Conservation (phyloP, 345 rosid genomes). For the Rhodamnia argentea region DNA sequence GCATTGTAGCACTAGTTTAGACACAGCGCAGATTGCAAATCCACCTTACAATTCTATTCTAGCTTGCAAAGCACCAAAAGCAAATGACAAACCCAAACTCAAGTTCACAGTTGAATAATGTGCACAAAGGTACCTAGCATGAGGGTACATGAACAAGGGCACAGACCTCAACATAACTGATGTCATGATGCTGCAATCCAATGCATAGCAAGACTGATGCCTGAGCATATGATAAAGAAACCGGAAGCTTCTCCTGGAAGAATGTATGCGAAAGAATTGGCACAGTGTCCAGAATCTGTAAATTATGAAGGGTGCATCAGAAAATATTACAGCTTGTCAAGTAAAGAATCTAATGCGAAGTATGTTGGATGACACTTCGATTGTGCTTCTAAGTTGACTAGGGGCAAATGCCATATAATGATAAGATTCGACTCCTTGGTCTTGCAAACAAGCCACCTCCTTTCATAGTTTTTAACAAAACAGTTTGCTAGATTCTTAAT, state of each 20-base stretch:
- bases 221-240: conserved; percentile 64
- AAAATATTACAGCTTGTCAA: not conserved
- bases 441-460: not conserved
- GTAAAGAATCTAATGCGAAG: not conserved
- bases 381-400: not conserved
- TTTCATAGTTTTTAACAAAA: not conserved
- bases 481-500: not conserved
- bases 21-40: not conserved
- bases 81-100: not conserved
- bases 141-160: not conserved
- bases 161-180: conserved; percentile 63
- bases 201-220: conserved; percentile 76
- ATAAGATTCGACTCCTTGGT: not conserved
- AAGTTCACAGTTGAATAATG: not conserved
- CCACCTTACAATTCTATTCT: not conserved
- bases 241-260: conserved; percentile 77
- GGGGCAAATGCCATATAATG: not conserved
- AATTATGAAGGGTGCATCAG: not conserved
- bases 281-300: conserved; percentile 56
- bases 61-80: not conserved
- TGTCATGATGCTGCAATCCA: conserved; percentile 71
- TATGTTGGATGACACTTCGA: not conserved
- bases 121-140: not conserved
- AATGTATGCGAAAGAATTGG: conserved; percentile 62
- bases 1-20: not conserved